Evolutionary conservation across 208 protist genomes (phyloP), one percentile per base, ranked within the genome.

Genomic region (Naegleria lovaniensis): DNA sequence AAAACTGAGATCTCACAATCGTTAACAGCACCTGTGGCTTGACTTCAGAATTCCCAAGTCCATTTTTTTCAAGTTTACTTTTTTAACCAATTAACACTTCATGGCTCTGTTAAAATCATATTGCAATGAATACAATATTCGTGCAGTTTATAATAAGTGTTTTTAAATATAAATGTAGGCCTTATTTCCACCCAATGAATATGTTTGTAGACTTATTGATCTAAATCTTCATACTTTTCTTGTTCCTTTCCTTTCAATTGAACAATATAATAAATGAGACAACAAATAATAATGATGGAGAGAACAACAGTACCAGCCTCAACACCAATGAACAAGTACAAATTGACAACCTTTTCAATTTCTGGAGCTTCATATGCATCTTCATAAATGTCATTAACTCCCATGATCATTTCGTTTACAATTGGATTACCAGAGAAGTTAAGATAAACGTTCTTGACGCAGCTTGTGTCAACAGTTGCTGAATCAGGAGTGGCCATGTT

Each of bases 241-340:
- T 67, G 11, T 67, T 67, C 25, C 29, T 89, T 89, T 25, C 36
- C 85, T 9, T 89, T 89, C 15, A 89, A 40, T 89, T 89, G 48
- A 41, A 89, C 41, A 39, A 89, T 41, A 13, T 89, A 89, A 40
- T 89, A 89, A 29, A 67, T 40, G 5, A 89, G n/a, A 25, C 41
- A 41, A 67, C 85, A 58, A 40, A 89, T 89, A 15, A 89, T 41
- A 25, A 89, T 67, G 0, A 89, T 67, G 15, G n/a, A 19, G 5
- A 67, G 1, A 16, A 59, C 43, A 52, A 40, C 29, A 29, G 85
- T 89, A 22, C 11, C 85, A 89, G 48, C 41, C 7, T 89, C 41
- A 33, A 89, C 41, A n/a, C 48, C 48, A 67, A 89, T 67, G 51
- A 89, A 89, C n/a, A 89, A 67, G 29, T 89, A 89, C 5, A 89